A percentile compares a stretch with the other conserved stretches of the same genome.
Evolutionary conservation across 495 filamentous ascomycete genomes (phyloP).

Genomic region (Tuber indicum): DNA sequence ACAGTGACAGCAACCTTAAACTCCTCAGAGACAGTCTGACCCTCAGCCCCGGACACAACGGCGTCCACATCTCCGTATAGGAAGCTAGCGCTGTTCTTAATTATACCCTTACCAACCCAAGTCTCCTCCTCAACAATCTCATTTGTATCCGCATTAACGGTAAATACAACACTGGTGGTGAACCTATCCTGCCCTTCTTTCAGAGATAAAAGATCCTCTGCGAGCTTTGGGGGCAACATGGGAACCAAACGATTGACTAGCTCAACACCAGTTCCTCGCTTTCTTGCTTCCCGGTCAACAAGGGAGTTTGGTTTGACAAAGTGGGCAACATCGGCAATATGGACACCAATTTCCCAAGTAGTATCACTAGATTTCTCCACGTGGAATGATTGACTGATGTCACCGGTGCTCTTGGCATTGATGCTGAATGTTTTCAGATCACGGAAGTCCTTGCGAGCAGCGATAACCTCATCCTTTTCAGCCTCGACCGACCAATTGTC

Average conservation of each 20-base stretch:
- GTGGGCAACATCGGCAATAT: conserved; percentile 92
- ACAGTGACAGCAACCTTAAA: conserved; percentile 63
- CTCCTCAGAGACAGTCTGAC: conserved; percentile 55
- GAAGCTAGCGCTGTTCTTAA: conserved; percentile 82
- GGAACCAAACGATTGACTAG: conserved; percentile 86
- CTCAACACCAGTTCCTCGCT: conserved; percentile 92
- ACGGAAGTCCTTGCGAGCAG: conserved; percentile 82
- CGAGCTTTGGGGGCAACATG: conserved; percentile 77
- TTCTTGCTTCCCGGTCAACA: conserved; percentile 95
- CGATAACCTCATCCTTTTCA: conserved; percentile 69
- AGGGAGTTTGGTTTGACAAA: conserved; percentile 95
- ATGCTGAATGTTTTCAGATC: conserved; percentile 85
- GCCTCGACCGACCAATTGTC: conserved; percentile 82
- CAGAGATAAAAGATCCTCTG: conserved; percentile 79
- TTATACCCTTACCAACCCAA: conserved; percentile 90
- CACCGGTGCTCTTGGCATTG: conserved; percentile 71
- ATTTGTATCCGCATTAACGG: conserved; percentile 70
- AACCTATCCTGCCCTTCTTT: conserved; percentile 80
- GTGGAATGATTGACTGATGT: conserved; percentile 87
- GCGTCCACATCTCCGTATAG: conserved; percentile 78
- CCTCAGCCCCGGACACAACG: conserved; percentile 57
- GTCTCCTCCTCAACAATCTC: conserved; percentile 70
- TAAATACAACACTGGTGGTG: conserved; percentile 87
- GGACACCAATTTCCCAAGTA: conserved; percentile 87
- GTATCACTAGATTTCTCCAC: conserved; percentile 74